These are phyloP conservation scores for Macadamia integrifolia DNA, from an alignment of 164 flowering plant species.

Conservation along the genomic window DNA sequence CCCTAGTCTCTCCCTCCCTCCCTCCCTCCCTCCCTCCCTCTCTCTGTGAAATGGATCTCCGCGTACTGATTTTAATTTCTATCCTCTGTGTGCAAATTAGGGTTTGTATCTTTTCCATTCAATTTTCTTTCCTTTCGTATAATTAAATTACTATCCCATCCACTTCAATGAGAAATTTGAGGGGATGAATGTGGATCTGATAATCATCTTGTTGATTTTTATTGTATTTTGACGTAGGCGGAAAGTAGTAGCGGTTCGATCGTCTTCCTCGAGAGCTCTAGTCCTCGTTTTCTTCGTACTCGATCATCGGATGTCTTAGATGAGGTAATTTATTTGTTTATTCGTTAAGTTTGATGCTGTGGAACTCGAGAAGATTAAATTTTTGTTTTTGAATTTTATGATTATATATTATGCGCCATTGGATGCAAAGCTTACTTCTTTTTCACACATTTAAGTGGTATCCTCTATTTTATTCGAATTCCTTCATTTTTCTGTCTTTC, in stretches of 20 bases:
- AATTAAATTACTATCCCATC: neutral
- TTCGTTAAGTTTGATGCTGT: neutral
- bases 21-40: neutral
- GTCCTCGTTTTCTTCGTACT: slow-evolving; percentile 27
- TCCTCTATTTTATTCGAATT: neutral
- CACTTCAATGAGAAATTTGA: neutral
- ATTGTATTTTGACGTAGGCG: slow-evolving; percentile 25
- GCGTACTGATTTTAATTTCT: slow-evolving; percentile 20
- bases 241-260: slow-evolving; percentile 31
- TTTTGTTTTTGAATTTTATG: slow-evolving; percentile 4
- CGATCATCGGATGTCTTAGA: slow-evolving; percentile 25
- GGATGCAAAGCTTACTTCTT: neutral
- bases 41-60: neutral
- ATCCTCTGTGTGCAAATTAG: slow-evolving; percentile 21
- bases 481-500: neutral
- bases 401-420: neutral
- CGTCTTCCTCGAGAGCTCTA: slow-evolving; percentile 39
- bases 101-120: slow-evolving; percentile 20
- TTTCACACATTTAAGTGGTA: neutral
- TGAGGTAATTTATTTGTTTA: slow-evolving; percentile 19
- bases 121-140: neutral
- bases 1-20: neutral
- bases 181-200: slow-evolving; percentile 11
- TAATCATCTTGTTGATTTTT: slow-evolving; percentile 4
- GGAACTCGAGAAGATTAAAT: neutral